A percentile compares a stretch with the other conserved stretches of the same genome.
Evolutionary conservation across 1,139 yeast species (phyloP).

Genomic region (Yamadazyma diospyri): DNA sequence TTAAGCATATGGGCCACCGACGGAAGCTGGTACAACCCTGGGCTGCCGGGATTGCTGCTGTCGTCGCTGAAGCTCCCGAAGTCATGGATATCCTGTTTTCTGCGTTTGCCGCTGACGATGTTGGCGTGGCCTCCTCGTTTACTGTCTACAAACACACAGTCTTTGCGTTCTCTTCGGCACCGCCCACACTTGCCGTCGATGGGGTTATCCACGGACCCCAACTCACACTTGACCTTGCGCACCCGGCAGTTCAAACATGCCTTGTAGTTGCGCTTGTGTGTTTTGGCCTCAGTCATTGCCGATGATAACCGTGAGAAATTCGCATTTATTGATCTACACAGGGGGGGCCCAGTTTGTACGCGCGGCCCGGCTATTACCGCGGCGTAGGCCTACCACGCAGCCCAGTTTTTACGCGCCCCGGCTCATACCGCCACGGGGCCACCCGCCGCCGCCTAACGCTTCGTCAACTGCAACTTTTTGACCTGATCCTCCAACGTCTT

Average conservation of each 20-base stretch:
- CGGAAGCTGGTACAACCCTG: slow-evolving; percentile 7
- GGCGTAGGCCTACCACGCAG: too few relatives aligned
- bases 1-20: slow-evolving; percentile 6
- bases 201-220: slow-evolving; percentile 74
- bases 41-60: too few relatives aligned
- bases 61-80: neutral
- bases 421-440: too few relatives aligned
- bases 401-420: too few relatives aligned
- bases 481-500: slow-evolving; percentile 73
- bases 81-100: slow-evolving; percentile 10
- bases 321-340: too few relatives aligned
- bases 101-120: slow-evolving; percentile 34
- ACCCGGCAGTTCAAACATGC: slow-evolving; percentile 85
- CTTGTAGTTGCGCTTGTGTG: slow-evolving; percentile 61
- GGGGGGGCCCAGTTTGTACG: too few relatives aligned
- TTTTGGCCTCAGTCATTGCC: slow-evolving; percentile 11
- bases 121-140: slow-evolving; percentile 55
- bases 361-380: too few relatives aligned
- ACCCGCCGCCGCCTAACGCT: slow-evolving; percentile 7
- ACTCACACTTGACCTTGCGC: slow-evolving; percentile 79
- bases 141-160: slow-evolving; percentile 72
- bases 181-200: slow-evolving; percentile 81
- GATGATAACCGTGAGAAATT: slow-evolving; percentile 13
- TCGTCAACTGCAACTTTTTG: slow-evolving; percentile 55
- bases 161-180: slow-evolving; percentile 75